These are phyloP conservation scores for Plasmodium yoelii DNA, from an alignment of 169 alveolate genomes.

Conservation along the genomic window DNA sequence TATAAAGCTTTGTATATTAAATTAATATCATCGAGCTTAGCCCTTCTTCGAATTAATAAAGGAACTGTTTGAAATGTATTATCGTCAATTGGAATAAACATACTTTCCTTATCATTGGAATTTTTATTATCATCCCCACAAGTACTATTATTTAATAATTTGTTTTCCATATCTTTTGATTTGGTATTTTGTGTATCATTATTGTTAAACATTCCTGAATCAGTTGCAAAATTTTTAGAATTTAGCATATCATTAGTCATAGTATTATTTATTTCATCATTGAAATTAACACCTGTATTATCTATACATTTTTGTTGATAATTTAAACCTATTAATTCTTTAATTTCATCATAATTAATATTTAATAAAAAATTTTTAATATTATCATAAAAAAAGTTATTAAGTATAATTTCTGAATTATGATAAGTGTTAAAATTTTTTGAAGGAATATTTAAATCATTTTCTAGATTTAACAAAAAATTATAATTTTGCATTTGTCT, in stretches of 20 bases:
- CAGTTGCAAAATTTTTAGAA: background rate
- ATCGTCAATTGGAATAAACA: slow-evolving; percentile 74
- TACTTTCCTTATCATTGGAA: slow-evolving; percentile 6
- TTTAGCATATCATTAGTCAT: slow-evolving; percentile 8
- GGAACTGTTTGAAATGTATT: slow-evolving; percentile 82
- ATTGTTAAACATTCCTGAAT: slow-evolving; percentile 7
- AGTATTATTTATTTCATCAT: background rate
- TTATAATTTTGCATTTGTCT: slow-evolving; percentile 76
- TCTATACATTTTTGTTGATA: slow-evolving; percentile 24
- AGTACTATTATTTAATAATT: background rate
- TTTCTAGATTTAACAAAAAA: slow-evolving; percentile 50
- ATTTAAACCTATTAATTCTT: slow-evolving; percentile 19
- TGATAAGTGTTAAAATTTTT: slow-evolving; percentile 44
- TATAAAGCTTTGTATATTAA: slow-evolving; percentile 76
- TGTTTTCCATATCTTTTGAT: slow-evolving; percentile 5
- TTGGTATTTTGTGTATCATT: background rate
- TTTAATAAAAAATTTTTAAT: slow-evolving; percentile 54
- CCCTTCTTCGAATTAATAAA: slow-evolving; percentile 81
- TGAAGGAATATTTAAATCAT: slow-evolving; percentile 46
- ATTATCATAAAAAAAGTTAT: slow-evolving; percentile 51
- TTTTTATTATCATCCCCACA: slow-evolving; percentile 22
- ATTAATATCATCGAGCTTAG: slow-evolving; percentile 82
- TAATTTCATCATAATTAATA: slow-evolving; percentile 57
- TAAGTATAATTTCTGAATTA: slow-evolving; percentile 37
- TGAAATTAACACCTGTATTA: background rate